Evolutionary conservation across 2,329 filamentous ascomycete genomes (phyloP).

Genomic region (Diaporthe citrichinensis): DNA sequence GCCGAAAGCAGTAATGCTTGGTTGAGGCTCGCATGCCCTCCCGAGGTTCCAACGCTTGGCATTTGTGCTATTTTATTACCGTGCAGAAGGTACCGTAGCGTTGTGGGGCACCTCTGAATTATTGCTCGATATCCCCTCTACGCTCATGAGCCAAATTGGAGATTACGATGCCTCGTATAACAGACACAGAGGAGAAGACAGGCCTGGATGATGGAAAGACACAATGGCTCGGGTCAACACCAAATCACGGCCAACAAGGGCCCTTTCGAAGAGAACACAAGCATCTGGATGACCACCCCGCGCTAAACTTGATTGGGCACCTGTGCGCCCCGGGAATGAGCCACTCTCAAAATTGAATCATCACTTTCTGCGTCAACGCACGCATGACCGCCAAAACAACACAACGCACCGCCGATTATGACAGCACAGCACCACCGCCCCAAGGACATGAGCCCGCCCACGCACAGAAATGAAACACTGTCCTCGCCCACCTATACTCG

Average conservation of each 20-base stretch:
- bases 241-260: not conserved
- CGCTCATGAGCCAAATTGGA: not conserved
- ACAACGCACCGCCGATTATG: not conserved
- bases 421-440: not conserved
- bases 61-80: not conserved
- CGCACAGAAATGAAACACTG: not conserved
- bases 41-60: not conserved
- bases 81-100: too few species aligned
- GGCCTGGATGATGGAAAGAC: not conserved
- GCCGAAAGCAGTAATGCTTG: constrained; percentile 1
- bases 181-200: not conserved
- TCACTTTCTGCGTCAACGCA: not conserved
- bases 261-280: not conserved
- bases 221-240: not conserved
- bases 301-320: constrained; percentile 27
- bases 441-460: constrained; percentile 3
- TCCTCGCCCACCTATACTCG: not conserved
- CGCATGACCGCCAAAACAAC: constrained; percentile 4
- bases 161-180: not conserved
- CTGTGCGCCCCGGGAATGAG: not conserved
- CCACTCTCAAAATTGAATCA: constrained; percentile 25
- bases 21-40: constrained; percentile 2
- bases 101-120: too few species aligned
- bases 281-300: not conserved
- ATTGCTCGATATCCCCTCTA: not conserved